Evolutionary conservation across 1,284 basidiomycete species (phyloP).

Genomic region (Heimioporus retisporus): DNA sequence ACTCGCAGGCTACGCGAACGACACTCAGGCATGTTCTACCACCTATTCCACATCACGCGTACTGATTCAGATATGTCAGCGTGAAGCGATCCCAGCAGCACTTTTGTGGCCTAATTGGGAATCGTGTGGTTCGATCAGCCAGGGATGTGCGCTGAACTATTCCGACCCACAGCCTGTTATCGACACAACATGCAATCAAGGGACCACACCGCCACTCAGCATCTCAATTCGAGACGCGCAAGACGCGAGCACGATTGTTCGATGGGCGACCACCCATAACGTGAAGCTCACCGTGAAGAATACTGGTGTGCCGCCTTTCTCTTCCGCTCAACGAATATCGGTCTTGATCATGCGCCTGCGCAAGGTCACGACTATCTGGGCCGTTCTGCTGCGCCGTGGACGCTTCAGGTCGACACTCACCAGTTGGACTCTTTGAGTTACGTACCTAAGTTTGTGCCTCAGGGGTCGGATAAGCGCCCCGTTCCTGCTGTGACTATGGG

Average conservation of each 20-base stretch:
- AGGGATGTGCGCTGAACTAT: slow-evolving; percentile 31
- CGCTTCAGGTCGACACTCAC: slow-evolving; percentile 38
- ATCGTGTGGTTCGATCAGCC: slow-evolving; percentile 21
- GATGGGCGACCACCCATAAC: slow-evolving; percentile 32
- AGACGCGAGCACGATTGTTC: slow-evolving; percentile 30
- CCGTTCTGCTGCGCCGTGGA: slow-evolving; percentile 30
- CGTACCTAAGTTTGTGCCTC: slow-evolving; percentile 28
- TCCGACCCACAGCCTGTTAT: slow-evolving; percentile 27
- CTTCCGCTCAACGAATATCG: neutral
- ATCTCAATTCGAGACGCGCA: slow-evolving; percentile 27
- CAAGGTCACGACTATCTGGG: slow-evolving; percentile 35
- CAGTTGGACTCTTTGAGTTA: slow-evolving; percentile 26
- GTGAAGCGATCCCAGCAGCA: slow-evolving; percentile 23
- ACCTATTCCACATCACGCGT: neutral
- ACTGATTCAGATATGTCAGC: slow-evolving; percentile 16
- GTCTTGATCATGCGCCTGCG: neutral
- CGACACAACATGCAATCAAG: slow-evolving; percentile 26
- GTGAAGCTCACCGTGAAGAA: slow-evolving; percentile 38
- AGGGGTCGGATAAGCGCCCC: slow-evolving; percentile 25
- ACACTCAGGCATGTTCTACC: slow-evolving; percentile 18
- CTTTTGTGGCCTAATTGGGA: slow-evolving; percentile 39
- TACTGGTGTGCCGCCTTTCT: slow-evolving; percentile 24
- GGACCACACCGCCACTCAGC: slow-evolving; percentile 31
- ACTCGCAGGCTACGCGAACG: slow-evolving; percentile 22
- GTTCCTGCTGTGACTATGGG: slow-evolving; percentile 30